phyloP scores from a whole-genome alignment of 2,329 filamentous ascomycete genomes.

The Chrysoporthe deuterocubensis region DNA sequence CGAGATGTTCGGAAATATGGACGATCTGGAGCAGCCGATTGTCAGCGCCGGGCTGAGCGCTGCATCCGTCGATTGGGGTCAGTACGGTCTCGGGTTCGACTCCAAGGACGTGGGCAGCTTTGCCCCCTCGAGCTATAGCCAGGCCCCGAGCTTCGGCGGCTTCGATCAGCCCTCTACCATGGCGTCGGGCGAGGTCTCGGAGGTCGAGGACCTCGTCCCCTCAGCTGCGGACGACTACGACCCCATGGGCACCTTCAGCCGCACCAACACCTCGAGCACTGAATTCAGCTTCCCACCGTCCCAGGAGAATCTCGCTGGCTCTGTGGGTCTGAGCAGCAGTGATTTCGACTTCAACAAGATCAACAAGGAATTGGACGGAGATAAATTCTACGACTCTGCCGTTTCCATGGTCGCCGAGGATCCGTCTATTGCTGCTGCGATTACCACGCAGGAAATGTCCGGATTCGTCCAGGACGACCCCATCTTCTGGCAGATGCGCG shows the following conservation, averaged over 20 bases:
- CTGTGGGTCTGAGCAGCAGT: constrained; percentile 47
- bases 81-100: constrained; percentile 55
- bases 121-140: constrained; percentile 58
- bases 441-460: constrained; percentile 30
- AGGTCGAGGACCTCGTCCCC: constrained; percentile 62
- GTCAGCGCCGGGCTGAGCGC: constrained; percentile 62
- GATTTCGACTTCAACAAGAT: constrained; percentile 55
- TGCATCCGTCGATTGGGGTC: constrained; percentile 58
- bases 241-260: constrained; percentile 52
- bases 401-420: constrained; percentile 46
- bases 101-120: constrained; percentile 53
- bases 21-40: constrained; percentile 53
- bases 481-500: constrained; percentile 48
- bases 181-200: constrained; percentile 70
- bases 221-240: constrained; percentile 45
- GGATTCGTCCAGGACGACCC: constrained; percentile 51
- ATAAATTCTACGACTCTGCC: constrained; percentile 48
- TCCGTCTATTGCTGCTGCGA: constrained; percentile 47
- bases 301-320: constrained; percentile 47
- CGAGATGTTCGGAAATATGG: constrained; percentile 57
- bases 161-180: constrained; percentile 60
- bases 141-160: constrained; percentile 57
- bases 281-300: constrained; percentile 51
- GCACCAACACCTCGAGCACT: constrained; percentile 52
- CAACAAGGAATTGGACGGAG: constrained; percentile 42